Conservation (phyloP, 1,284 basidiomycete species). For the Apiotrichum laibachii region DNA sequence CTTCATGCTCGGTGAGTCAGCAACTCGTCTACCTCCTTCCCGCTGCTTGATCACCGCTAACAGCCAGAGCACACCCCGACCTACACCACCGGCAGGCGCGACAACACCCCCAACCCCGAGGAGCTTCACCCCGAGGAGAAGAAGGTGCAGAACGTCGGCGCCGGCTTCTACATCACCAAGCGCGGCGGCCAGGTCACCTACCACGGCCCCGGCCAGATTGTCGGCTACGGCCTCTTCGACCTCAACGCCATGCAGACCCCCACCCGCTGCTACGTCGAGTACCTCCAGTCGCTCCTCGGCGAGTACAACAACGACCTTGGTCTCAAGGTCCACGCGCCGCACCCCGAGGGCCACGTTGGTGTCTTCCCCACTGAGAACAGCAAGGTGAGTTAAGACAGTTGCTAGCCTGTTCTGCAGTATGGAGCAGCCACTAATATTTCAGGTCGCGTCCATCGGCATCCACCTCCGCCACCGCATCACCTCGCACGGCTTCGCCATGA, state of each 20-base stretch:
- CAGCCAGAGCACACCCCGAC: constrained; percentile 77
- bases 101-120: constrained; percentile 56
- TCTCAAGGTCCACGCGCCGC: constrained; percentile 45
- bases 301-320: constrained; percentile 36
- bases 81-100: constrained; percentile 87
- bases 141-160: constrained; percentile 71
- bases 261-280: constrained; percentile 55
- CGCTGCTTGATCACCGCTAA: no score
- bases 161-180: constrained; percentile 78
- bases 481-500: constrained; percentile 92
- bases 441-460: constrained; percentile 93
- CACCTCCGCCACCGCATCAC: constrained; percentile 92
- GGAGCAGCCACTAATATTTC: no score
- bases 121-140: constrained; percentile 63
- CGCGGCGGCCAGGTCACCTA: constrained; percentile 94
- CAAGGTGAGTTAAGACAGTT: constrained; percentile 37
- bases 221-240: constrained; percentile 92
- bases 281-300: constrained; percentile 50
- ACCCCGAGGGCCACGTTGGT: constrained; percentile 52
- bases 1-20: constrained; percentile 50
- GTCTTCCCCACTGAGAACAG: constrained; percentile 45
- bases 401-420: no score
- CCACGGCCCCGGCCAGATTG: constrained; percentile 95
- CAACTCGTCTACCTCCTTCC: no score
- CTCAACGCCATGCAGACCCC: constrained; percentile 59